Evolutionary conservation across 805 yeast genomes (phyloP).

Genomic region (Candida takata): DNA sequence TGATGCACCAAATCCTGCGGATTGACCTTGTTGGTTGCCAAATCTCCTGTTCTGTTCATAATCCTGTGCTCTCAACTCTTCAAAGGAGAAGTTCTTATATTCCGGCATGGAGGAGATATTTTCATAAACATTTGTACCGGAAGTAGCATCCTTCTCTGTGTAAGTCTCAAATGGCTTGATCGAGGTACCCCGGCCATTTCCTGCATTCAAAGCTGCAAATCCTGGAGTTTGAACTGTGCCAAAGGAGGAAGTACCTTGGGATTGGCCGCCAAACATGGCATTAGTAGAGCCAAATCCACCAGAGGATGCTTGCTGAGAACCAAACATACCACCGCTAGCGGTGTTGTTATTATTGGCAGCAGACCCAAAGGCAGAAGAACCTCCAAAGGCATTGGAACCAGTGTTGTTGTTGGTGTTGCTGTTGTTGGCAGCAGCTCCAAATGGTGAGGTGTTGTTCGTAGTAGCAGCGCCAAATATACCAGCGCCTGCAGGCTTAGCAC

Average conservation of each 20-base stretch:
- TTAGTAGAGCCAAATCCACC: conserved; percentile 17
- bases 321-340: conserved; percentile 33
- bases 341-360: conserved; percentile 19
- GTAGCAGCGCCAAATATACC: conserved; percentile 18
- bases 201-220: conserved; percentile 19
- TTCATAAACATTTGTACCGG: conserved; percentile 56
- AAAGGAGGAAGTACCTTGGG: conserved; percentile 34
- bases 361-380: conserved; percentile 32
- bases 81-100: conserved; percentile 72
- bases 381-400: conserved; percentile 24
- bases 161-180: conserved; percentile 61
- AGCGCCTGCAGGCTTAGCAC: conserved; percentile 10
- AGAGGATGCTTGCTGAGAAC: conserved; percentile 26
- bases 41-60: conserved; percentile 65
- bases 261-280: conserved; percentile 8
- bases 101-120: conserved; percentile 86
- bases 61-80: conserved; percentile 86
- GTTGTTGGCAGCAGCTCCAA: conserved; percentile 18
- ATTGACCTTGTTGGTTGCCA: conserved; percentile 35
- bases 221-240: conserved; percentile 22
- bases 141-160: conserved; percentile 65
- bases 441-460: conserved; percentile 17
- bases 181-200: conserved; percentile 58
- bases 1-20: conserved; percentile 31
- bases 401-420: conserved; percentile 24